Evolutionary conservation across 129 eudicot genomes (phyloP).

Genomic region (Flaveria sonorensis): DNA sequence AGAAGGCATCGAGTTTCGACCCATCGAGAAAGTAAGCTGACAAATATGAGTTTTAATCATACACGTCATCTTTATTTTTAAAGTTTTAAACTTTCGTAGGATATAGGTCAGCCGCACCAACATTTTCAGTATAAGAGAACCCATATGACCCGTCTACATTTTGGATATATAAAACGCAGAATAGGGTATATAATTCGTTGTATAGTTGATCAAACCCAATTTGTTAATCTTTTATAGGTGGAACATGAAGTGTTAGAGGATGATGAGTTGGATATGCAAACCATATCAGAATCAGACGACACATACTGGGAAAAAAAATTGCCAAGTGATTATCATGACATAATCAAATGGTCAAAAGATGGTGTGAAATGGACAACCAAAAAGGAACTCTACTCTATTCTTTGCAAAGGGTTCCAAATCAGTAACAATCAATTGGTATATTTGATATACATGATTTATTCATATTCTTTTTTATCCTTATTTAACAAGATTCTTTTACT

Average conservation of each 20-base stretch:
- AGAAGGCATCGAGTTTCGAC: conserved; percentile 11
- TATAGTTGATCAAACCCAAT: neutral
- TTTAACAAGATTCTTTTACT: no score
- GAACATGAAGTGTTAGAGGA: conserved; percentile 1
- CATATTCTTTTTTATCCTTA: neutral
- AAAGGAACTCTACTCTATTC: conserved; percentile 24
- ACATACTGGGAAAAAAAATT: neutral
- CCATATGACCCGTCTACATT: no score
- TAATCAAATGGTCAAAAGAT: conserved; percentile 16
- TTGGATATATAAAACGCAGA: no score
- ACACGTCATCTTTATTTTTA: neutral
- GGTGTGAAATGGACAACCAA: conserved; percentile 19
- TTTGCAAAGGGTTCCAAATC: conserved; percentile 25
- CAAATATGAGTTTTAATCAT: neutral
- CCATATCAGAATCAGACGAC: conserved; percentile 3
- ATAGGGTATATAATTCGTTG: no score
- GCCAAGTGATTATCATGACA: conserved; percentile 5
- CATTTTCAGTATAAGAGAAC: no score
- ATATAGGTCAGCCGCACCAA: no score
- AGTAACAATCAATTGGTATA: neutral
- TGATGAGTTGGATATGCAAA: neutral
- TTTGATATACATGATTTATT: neutral
- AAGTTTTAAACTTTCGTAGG: no score
- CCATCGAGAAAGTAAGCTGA: conserved; percentile 5
- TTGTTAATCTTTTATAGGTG: neutral